A percentile compares a stretch with the other conserved stretches of the same genome.
Conservation (phyloP, 2,329 filamentous ascomycete species). For the Sarocladium strictum region DNA sequence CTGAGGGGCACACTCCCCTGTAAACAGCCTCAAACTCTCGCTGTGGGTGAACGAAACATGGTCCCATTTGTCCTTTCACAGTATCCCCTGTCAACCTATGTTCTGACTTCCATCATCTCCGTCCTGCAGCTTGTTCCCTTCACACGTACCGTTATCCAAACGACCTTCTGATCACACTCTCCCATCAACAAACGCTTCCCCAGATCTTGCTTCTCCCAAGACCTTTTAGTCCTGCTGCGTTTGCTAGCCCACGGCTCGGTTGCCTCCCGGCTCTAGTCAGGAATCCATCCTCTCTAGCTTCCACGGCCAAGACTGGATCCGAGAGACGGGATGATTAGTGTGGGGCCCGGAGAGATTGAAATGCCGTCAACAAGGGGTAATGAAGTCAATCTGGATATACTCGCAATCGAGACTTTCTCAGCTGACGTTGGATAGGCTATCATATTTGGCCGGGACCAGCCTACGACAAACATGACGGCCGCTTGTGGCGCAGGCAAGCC, state of each 20-base stretch:
- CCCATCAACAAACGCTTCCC: background rate
- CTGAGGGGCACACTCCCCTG: background rate
- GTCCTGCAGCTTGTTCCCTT: background rate
- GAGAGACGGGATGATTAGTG: background rate
- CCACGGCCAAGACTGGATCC: background rate
- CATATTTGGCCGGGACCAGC: background rate
- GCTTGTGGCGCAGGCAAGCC: background rate
- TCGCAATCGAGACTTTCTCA: background rate
- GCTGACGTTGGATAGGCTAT: background rate
- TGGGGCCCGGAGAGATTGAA: background rate
- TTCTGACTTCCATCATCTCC: background rate
- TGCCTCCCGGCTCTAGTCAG: background rate
- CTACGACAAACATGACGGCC: background rate
- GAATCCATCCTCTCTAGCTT: background rate
- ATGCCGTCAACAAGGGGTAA: background rate
- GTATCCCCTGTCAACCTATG: background rate
- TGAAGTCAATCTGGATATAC: background rate
- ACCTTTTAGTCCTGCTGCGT: background rate
- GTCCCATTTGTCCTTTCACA: background rate
- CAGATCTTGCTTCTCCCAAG: background rate
- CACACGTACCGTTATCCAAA: background rate
- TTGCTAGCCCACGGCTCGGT: conserved; percentile 2
- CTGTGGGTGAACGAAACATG: conserved; percentile 3
- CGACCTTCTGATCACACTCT: background rate
- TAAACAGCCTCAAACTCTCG: conserved; percentile 1